Percentiles rank a stretch among this genome's conserved stretches.
phyloP scores from a whole-genome alignment of 495 filamentous ascomycete genomes.

The Talaromyces trachyspermus region DNA sequence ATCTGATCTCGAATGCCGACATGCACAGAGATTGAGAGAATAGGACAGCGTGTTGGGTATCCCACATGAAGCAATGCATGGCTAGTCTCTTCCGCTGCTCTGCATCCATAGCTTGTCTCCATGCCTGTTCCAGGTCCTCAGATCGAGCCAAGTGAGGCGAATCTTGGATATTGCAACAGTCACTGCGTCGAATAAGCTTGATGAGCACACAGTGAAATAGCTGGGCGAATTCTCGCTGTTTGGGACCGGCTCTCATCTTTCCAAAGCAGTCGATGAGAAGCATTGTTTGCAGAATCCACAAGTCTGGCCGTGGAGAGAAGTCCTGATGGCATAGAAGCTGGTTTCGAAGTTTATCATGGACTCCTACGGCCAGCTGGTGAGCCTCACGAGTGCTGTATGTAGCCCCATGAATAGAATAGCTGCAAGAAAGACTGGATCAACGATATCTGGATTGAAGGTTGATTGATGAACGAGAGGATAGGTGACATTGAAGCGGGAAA shows the following conservation, averaged over 20 bases:
- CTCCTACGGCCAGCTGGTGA: conserved; percentile 45
- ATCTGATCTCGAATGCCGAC: conserved; percentile 49
- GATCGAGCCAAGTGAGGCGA: conserved; percentile 17
- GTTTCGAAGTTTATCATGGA: conserved; percentile 41
- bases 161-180: conserved; percentile 38
- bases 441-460: conserved; percentile 40
- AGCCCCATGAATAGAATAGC: conserved; percentile 47
- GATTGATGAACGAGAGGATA: conserved; percentile 48
- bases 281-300: conserved; percentile 50
- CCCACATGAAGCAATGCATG: conserved; percentile 54
- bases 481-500: conserved; percentile 45
- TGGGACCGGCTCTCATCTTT: conserved; percentile 46
- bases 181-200: conserved; percentile 49
- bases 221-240: conserved; percentile 48
- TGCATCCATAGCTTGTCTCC: conserved; percentile 40
- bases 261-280: conserved; percentile 54
- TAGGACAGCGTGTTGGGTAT: conserved; percentile 48
- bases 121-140: conserved; percentile 29
- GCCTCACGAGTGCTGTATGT: conserved; percentile 48
- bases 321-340: conserved; percentile 33
- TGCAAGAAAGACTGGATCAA: conserved; percentile 40
- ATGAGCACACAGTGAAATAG: conserved; percentile 52
- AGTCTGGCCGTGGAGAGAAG: conserved; percentile 40
- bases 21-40: conserved; percentile 53
- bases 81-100: conserved; percentile 49